Percentiles rank a stretch among this genome's conserved stretches.
Conservation (phyloP, 2,329 filamentous ascomycete species). For the Elsinoe perseae region DNA sequence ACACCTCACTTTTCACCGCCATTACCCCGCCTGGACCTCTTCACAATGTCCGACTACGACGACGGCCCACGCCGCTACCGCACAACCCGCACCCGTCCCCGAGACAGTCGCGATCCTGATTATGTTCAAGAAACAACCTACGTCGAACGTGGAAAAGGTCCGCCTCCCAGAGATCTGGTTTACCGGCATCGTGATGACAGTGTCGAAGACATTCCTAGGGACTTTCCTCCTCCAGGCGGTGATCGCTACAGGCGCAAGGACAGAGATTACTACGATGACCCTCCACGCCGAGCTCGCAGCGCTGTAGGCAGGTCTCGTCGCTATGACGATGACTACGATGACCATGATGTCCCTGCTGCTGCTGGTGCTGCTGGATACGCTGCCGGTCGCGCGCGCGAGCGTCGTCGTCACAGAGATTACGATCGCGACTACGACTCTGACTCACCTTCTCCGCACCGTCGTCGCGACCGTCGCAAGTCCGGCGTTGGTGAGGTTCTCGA, state of each 20-base stretch:
- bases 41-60: conserved; percentile 42
- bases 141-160: conserved; percentile 39
- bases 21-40: conserved; percentile 4
- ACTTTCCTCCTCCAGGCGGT: conserved; percentile 65
- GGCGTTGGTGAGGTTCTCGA: conserved; percentile 56
- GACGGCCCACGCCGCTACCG: conserved; percentile 40
- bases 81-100: conserved; percentile 33
- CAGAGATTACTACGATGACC: conserved; percentile 37
- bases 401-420: conserved; percentile 40
- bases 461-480: conserved; percentile 45
- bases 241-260: conserved; percentile 25
- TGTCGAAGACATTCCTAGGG: conserved; percentile 76
- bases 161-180: conserved; percentile 41
- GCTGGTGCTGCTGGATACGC: conserved; percentile 35
- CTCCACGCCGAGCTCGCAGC: conserved; percentile 55
- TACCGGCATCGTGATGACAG: conserved; percentile 61
- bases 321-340: conserved; percentile 51
- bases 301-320: conserved; percentile 40
- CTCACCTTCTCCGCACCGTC: conserved; percentile 35
- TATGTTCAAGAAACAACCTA: conserved; percentile 44
- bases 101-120: conserved; percentile 44
- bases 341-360: conserved; percentile 37
- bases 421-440: conserved; percentile 36
- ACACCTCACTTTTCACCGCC: background rate
- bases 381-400: conserved; percentile 25